Base-by-base conservation (phyloP, 768 basidiomycete genomes). In the Gelatoporia subvermispora region DNA sequence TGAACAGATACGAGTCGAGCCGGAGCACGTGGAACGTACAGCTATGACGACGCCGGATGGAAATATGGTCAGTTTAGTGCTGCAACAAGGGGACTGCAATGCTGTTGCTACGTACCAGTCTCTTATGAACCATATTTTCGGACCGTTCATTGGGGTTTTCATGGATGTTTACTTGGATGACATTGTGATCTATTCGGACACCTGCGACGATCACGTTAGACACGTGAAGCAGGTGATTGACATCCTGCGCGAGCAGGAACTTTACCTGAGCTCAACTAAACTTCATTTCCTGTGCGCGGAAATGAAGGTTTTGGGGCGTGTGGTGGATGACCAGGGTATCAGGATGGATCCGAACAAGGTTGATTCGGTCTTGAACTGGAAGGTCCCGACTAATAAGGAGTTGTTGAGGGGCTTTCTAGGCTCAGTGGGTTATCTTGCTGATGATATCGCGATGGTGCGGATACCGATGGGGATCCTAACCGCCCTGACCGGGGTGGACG, bases 391-490 rank as follows among this genome's bases (percentile, higher is more conserved):
- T 1, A 58, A 39, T 31, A 48, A 53, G 62, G 22, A 68, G 63
- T 44, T 68, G 3, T 40, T 71, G n/a, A 43, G 40, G 1, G 60
- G 64, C 2, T 72, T 73, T 50, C 43, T 70, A 0, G 70, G 72
- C 0, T 53, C 67, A 1, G 72, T 69, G 0, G 66, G 69, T 0
- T 73, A 63, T 45, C n/a, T 56, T 0, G 70, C 72, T 0, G 61
- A 65, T 41, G 69, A 72, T 23, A 55, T 67, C 2, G 49, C 55
- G 0, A 52, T 51, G 0, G 51, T 76, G 1, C 54, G 67, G 0
- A 67, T 73, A 1, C 72, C 72, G 3, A 71, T 75, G 67, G 67
- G 62, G 1, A 43, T 68, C 0, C 54, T 75, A 1, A 49, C 54
- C 0, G 42, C 52, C 11, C 18, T 63, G 3, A 60, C 60, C 0